Evolutionary conservation across 768 basidiomycete genomes (phyloP).

Genomic region (Naganishia antarctica): DNA sequence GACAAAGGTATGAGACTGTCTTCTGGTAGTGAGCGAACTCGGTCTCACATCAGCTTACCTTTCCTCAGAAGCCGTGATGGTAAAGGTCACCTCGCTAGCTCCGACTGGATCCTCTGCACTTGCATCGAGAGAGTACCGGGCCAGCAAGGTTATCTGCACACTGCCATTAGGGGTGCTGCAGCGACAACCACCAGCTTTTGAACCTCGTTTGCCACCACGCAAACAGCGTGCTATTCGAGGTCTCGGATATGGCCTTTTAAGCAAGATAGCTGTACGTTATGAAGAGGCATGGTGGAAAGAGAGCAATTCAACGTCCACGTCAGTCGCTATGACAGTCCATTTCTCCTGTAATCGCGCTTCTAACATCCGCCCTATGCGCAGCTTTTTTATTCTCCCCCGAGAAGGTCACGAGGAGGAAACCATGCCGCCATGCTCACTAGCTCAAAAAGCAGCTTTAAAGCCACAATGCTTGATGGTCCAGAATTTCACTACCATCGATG

Average conservation of each 20-base stretch:
- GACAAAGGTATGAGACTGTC: background rate
- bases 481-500: constrained; percentile 17
- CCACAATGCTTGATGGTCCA: constrained; percentile 18
- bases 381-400: constrained; percentile 5
- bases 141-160: constrained; percentile 40
- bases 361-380: background rate
- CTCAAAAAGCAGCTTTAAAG: background rate
- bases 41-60: background rate
- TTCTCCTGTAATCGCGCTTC: background rate
- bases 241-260: constrained; percentile 41
- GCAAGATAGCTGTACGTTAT: constrained; percentile 44
- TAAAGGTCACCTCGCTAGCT: too few relatives aligned
- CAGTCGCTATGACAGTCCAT: background rate
- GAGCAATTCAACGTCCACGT: constrained; percentile 12
- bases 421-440: constrained; percentile 11
- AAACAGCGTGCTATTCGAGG: constrained; percentile 35
- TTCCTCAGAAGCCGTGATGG: too few relatives aligned
- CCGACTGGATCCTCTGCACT: too few relatives aligned
- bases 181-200: constrained; percentile 30
- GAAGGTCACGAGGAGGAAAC: constrained; percentile 1
- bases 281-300: constrained; percentile 45
- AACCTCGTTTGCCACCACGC: constrained; percentile 36
- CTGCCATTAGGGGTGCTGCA: constrained; percentile 46
- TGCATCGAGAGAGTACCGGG: constrained; percentile 30
- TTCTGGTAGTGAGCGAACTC: background rate